Evolutionary conservation across 202 grass and related monocot species (phyloP), one percentile per base, ranked within the genome.

Genomic region (Elaeis oleifera): DNA sequence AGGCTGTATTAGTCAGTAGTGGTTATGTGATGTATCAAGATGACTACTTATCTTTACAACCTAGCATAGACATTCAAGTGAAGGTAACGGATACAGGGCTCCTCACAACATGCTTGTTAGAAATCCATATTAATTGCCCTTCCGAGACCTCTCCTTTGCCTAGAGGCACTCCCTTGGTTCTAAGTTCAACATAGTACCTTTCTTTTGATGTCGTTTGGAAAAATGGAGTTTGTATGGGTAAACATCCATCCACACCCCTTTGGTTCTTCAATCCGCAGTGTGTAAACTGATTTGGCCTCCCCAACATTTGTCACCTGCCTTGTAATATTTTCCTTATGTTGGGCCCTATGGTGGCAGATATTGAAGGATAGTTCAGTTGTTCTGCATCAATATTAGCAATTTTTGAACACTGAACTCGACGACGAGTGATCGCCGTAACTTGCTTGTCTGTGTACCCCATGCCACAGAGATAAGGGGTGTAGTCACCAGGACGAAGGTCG

Each of bases 51-150:
- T 36, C 31, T 36, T 36, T 36, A 9, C 6, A 36, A 9, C 32
- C 6, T 8, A 36, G 32, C 32, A 36, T 9, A 36, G 32, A 36
- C 32, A 8, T 36, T 36, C 32, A 36, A 36, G 8, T 36, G 8
- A 36, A 36, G 32, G 5, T 36, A 7, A 36, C 32, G 32, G 32
- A 36, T 18, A 71, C 24, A 11, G 53, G 60, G 18, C 75, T 78
- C 15, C 75, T 44, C 18, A 71, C 67, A 1, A 53, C 23, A 5
- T 71, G 5, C 11, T 71, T 20, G 15, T 11, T 14, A 0, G 75
- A 78, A 68, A 78, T 53, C 67, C 60, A 78, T 9, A 9, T 9
- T 9, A 36, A 36, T 9, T 36, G 32, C 32, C 32, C 32, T 9
- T 36, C 32, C 8, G 32, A 36, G 32, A 36, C 32, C 32, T 9